A percentile compares a stretch with the other conserved stretches of the same genome.
phyloP scores from a whole-genome alignment of 1,139 yeast genomes.

The Diutina ranongensis region DNA sequence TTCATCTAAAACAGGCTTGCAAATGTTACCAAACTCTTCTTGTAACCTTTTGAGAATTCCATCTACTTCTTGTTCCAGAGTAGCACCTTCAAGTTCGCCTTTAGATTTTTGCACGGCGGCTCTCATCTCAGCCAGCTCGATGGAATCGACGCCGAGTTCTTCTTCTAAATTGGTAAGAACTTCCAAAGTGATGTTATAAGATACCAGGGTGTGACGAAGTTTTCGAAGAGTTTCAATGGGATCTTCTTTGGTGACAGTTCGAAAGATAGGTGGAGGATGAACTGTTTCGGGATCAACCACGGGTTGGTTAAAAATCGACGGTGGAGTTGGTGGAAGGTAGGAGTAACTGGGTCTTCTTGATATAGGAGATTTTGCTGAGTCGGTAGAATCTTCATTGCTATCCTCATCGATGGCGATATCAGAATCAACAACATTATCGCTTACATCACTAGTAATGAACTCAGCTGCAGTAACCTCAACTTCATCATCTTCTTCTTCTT shows the following conservation, averaged over 20 bases:
- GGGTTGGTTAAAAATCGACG: not conserved
- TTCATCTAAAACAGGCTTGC: not conserved
- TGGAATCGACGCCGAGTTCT: not conserved
- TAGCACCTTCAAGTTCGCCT: not conserved
- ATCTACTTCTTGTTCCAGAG: not conserved
- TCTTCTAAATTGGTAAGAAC: not conserved
- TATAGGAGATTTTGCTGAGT: no score
- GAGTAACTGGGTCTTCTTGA: not conserved
- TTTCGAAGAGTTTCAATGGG: constrained; percentile 1
- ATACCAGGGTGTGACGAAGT: not conserved
- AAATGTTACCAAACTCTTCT: not conserved
- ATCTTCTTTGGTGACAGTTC: not conserved
- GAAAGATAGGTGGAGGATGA: constrained; percentile 1
- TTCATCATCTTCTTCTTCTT: not conserved
- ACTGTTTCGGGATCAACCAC: not conserved
- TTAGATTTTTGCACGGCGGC: not conserved
- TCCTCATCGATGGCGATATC: no score
- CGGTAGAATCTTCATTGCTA: no score
- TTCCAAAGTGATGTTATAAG: not conserved
- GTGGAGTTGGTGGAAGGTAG: constrained; percentile 1
- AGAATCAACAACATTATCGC: no score
- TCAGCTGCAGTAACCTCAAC: not conserved
- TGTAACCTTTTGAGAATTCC: not conserved
- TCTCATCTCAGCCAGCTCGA: not conserved
- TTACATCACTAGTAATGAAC: not conserved